phyloP scores from a whole-genome alignment of 768 basidiomycete genomes.

The Kwoniella sp. region DNA sequence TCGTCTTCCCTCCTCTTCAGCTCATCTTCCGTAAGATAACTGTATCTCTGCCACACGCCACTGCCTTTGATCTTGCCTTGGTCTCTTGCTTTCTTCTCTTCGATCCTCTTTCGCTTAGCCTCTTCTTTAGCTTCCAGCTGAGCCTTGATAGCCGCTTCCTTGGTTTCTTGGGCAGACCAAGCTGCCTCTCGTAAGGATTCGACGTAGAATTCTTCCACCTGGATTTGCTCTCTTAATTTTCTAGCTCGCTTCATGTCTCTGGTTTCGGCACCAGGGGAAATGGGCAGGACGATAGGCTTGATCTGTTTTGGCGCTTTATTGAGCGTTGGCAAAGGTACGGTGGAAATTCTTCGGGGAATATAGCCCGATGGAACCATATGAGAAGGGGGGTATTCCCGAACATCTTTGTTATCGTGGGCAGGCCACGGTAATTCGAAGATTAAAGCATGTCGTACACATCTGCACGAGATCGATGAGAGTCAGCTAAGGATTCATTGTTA shows the following conservation, averaged over 20 bases:
- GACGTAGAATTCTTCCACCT: constrained; percentile 32
- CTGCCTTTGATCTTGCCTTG: constrained; percentile 39
- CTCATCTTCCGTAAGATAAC: constrained; percentile 39
- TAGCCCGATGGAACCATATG: constrained; percentile 45
- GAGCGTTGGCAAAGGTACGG: constrained; percentile 41
- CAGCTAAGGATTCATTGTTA: background rate
- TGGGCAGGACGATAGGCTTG: constrained; percentile 16
- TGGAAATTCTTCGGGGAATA: constrained; percentile 34
- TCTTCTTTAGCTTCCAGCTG: constrained; percentile 28
- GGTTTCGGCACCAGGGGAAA: constrained; percentile 18
- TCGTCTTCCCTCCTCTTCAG: constrained; percentile 27
- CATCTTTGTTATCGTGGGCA: constrained; percentile 37
- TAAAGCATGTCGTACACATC: constrained; percentile 46
- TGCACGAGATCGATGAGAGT: too few relatives aligned
- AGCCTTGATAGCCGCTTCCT: constrained; percentile 25
- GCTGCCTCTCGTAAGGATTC: constrained; percentile 35
- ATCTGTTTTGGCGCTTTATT: constrained; percentile 35
- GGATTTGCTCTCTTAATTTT: constrained; percentile 24
- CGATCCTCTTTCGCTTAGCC: constrained; percentile 23
- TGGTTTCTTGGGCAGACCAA: constrained; percentile 34
- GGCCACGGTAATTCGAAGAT: constrained; percentile 49
- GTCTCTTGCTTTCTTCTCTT: constrained; percentile 32
- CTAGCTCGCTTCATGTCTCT: constrained; percentile 16
- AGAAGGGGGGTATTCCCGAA: constrained; percentile 47
- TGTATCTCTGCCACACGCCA: constrained; percentile 45